Evolutionary conservation across 176 grass and related monocot genomes (phyloP).

Genomic region (Echinochloa phyllopogon): DNA sequence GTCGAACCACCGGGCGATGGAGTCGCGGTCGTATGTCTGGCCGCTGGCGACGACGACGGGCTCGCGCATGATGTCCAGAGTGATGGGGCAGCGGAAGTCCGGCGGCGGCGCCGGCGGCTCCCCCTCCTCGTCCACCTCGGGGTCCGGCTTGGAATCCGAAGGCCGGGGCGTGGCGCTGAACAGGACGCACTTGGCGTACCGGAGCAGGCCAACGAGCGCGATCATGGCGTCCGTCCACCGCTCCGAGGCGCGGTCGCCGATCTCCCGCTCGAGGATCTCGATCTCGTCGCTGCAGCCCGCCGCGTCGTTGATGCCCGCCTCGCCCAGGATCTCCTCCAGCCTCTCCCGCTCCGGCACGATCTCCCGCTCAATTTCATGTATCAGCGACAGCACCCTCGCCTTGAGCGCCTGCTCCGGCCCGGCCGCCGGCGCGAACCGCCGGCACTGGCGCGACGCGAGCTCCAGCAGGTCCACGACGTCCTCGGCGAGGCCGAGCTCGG

Average conservation of each 20-base stretch:
- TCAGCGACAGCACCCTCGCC: slow-evolving; percentile 60
- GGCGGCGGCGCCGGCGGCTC: slow-evolving; percentile 57
- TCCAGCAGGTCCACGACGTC: slow-evolving; percentile 69
- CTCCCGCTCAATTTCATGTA: slow-evolving; percentile 71
- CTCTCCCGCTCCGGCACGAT: slow-evolving; percentile 70
- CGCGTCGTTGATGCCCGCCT: slow-evolving; percentile 67
- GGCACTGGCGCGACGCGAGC: slow-evolving; percentile 75
- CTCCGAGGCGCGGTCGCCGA: slow-evolving; percentile 73
- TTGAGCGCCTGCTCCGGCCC: slow-evolving; percentile 51
- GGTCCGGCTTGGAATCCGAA: slow-evolving; percentile 48
- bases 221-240: slow-evolving; percentile 77
- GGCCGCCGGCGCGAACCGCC: slow-evolving; percentile 48
- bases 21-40: slow-evolving; percentile 92
- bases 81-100: slow-evolving; percentile 96
- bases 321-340: slow-evolving; percentile 62
- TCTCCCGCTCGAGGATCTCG: slow-evolving; percentile 82
- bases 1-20: slow-evolving; percentile 76
- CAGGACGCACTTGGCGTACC: slow-evolving; percentile 91
- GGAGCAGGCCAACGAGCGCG: slow-evolving; percentile 76
- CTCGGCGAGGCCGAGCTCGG: slow-evolving; percentile 69
- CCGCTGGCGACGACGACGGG: slow-evolving; percentile 83
- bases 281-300: slow-evolving; percentile 80
- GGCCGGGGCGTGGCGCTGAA: slow-evolving; percentile 71
- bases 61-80: slow-evolving; percentile 88
- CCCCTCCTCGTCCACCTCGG: slow-evolving; percentile 43